A percentile compares a stretch with the other conserved stretches of the same genome.
Evolutionary conservation across 768 basidiomycete species (phyloP).

Genomic region (Termitomyces sp.): DNA sequence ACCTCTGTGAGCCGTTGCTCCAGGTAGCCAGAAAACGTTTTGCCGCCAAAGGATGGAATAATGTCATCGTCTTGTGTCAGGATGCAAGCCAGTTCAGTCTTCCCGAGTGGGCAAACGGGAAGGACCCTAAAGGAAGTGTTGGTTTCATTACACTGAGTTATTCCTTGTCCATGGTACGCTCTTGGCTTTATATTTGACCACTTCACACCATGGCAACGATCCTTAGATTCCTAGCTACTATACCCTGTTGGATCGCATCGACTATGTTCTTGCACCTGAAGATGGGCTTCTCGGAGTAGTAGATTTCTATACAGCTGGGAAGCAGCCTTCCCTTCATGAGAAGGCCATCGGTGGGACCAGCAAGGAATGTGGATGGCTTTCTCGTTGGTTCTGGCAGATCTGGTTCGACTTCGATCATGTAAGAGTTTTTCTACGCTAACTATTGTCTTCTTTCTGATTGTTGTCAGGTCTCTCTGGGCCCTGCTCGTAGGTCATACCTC

Average conservation of each 20-base stretch:
- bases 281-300: slow-evolving; percentile 62
- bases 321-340: slow-evolving; percentile 51
- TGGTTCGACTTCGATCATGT: slow-evolving; percentile 60
- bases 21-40: slow-evolving; percentile 70
- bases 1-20: slow-evolving; percentile 69
- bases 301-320: slow-evolving; percentile 69
- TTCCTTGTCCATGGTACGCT: slow-evolving; percentile 50
- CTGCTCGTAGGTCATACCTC: slow-evolving; percentile 64
- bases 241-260: slow-evolving; percentile 63
- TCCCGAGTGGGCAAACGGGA: slow-evolving; percentile 50
- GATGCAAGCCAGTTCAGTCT: slow-evolving; percentile 68
- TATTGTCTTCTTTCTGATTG: background rate
- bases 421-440: slow-evolving; percentile 17
- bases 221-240: slow-evolving; percentile 59
- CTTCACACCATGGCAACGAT: background rate
- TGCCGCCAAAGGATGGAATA: slow-evolving; percentile 63
- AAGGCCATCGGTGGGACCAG: slow-evolving; percentile 61
- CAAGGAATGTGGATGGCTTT: slow-evolving; percentile 60
- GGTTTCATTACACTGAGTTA: slow-evolving; percentile 54
- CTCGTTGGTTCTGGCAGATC: slow-evolving; percentile 78
- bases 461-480: slow-evolving; percentile 41
- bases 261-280: slow-evolving; percentile 57
- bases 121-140: slow-evolving; percentile 52
- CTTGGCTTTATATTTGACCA: background rate
- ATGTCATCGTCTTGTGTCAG: slow-evolving; percentile 68